Conservation (phyloP, 345 rosid species). For the Balakata baccata region DNA sequence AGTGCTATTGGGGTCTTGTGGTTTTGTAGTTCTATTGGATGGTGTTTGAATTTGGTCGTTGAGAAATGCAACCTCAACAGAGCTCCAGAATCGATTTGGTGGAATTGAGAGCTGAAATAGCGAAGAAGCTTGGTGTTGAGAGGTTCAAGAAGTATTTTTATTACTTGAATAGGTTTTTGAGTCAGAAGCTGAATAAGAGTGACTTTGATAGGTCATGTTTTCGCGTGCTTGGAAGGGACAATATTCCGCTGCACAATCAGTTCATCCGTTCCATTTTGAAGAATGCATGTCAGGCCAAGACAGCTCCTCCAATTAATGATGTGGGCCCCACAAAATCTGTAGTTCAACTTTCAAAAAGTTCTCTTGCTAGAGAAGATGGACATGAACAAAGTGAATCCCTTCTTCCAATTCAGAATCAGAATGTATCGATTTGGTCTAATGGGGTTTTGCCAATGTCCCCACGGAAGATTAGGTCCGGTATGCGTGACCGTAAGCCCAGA, state of each 20-base stretch:
- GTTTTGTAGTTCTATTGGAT: slow-evolving; percentile 28
- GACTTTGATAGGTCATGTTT: slow-evolving; percentile 78
- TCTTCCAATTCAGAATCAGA: slow-evolving; percentile 57
- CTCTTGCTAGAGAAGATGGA: slow-evolving; percentile 50
- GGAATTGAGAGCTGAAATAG: slow-evolving; percentile 70
- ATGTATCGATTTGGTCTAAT: slow-evolving; percentile 61
- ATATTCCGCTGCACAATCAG: slow-evolving; percentile 83
- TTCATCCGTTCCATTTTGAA: slow-evolving; percentile 71
- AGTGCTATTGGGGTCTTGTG: slow-evolving; percentile 30
- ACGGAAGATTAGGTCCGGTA: slow-evolving; percentile 61
- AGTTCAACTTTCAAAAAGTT: slow-evolving; percentile 36
- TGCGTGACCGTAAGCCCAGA: slow-evolving; percentile 57
- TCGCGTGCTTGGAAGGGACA: slow-evolving; percentile 79
- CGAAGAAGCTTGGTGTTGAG: slow-evolving; percentile 82
- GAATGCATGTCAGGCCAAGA: slow-evolving; percentile 70
- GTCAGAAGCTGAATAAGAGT: slow-evolving; percentile 77
- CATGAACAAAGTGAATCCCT: slow-evolving; percentile 50
- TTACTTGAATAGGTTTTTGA: slow-evolving; percentile 72
- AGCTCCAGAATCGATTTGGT: slow-evolving; percentile 75
- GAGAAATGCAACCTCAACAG: slow-evolving; percentile 79
- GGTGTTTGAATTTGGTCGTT: slow-evolving; percentile 46
- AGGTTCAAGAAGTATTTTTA: slow-evolving; percentile 74
- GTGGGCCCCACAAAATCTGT: slow-evolving; percentile 49
- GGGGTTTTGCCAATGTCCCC: slow-evolving; percentile 72
- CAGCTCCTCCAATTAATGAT: slow-evolving; percentile 55